phyloP scores from a whole-genome alignment of 2,329 filamentous ascomycete species.

The Xylariaceae sp. region DNA sequence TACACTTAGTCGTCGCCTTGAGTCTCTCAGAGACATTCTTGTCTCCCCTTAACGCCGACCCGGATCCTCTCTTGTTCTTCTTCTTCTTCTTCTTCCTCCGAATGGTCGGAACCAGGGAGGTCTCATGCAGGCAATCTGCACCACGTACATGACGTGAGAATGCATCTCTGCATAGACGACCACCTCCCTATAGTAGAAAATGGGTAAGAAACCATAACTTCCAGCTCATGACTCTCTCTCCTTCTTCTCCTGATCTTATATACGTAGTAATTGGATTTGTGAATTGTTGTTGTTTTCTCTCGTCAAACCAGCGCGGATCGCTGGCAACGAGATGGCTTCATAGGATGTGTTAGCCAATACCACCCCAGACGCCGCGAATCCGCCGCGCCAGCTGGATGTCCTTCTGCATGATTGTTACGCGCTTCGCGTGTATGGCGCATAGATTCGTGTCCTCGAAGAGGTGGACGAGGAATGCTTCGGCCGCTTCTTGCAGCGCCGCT shows the following conservation, averaged over 20 bases:
- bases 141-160: too few relatives aligned
- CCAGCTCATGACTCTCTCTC: background rate
- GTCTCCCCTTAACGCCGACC: slow-evolving; percentile 11
- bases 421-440: slow-evolving; percentile 93
- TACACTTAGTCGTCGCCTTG: background rate
- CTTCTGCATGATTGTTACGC: slow-evolving; percentile 96
- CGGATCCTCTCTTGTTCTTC: background rate
- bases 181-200: background rate
- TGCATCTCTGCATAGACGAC: background rate
- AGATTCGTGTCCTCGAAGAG: slow-evolving; percentile 96
- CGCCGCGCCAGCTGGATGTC: slow-evolving; percentile 88
- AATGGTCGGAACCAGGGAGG: background rate
- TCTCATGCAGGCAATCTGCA: background rate
- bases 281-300: background rate
- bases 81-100: background rate
- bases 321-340: background rate
- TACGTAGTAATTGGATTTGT: background rate
- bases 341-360: slow-evolving; percentile 41
- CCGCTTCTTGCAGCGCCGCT: slow-evolving; percentile 84
- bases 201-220: background rate
- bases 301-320: background rate
- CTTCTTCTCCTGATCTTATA: background rate
- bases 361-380: slow-evolving; percentile 74
- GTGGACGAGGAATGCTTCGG: slow-evolving; percentile 94
- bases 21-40: background rate